A percentile compares a stretch with the other conserved stretches of the same genome.
Conservation (phyloP, 2,329 filamentous ascomycete species). For the Harringtonia lauricola region DNA sequence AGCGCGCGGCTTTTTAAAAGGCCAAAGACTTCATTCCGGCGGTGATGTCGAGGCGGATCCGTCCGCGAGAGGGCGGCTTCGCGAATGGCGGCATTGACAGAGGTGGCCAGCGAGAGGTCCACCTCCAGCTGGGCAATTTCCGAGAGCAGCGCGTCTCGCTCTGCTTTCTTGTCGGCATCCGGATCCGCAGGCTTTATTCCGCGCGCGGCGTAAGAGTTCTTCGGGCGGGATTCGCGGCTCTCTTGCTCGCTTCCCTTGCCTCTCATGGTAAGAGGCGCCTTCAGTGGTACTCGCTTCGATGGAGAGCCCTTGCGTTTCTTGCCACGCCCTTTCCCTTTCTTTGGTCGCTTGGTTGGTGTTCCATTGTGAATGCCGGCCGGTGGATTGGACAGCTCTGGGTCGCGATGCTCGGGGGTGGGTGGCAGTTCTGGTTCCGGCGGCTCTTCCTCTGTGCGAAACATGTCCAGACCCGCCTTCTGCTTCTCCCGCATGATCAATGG, state of each 20-base stretch:
- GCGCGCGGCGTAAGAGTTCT: constrained; percentile 22
- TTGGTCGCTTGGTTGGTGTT: constrained; percentile 35
- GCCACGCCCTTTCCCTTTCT: constrained; percentile 23
- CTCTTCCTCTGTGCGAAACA: constrained; percentile 19
- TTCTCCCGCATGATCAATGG: constrained; percentile 27
- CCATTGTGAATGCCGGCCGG: constrained; percentile 50
- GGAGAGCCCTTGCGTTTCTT: constrained; percentile 26
- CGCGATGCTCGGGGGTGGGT: constrained; percentile 40
- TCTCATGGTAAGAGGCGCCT: neutral
- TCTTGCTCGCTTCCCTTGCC: neutral
- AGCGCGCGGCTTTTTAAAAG: constrained; percentile 30
- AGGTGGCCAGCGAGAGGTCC: constrained; percentile 45
- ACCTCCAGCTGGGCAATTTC: constrained; percentile 45
- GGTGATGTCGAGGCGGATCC: constrained; percentile 15
- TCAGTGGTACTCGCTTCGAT: constrained; percentile 29
- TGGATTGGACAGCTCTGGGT: constrained; percentile 42
- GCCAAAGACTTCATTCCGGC: constrained; percentile 24
- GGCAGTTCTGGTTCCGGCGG: constrained; percentile 52
- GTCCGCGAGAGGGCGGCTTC: constrained; percentile 20
- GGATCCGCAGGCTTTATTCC: constrained; percentile 29
- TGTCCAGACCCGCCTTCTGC: constrained; percentile 24
- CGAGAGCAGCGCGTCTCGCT: constrained; percentile 39
- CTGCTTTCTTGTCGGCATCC: constrained; percentile 35
- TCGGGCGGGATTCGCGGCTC: neutral
- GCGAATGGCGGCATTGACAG: constrained; percentile 46